Conservation (phyloP, 1,139 yeast species). For the Scheffersomyces segobiensis region DNA sequence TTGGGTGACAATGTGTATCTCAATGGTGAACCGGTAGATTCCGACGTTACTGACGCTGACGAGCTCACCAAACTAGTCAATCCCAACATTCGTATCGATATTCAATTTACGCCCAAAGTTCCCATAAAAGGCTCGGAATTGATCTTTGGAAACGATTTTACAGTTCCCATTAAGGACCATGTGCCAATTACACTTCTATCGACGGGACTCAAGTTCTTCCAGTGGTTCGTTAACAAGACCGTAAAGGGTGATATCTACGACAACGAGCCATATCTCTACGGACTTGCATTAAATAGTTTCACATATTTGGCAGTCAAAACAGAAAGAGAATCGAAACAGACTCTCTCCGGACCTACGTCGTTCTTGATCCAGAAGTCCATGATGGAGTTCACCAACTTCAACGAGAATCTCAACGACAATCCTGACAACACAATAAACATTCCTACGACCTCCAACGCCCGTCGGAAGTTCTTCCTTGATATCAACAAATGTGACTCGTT, state of each 20-base stretch:
- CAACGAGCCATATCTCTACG: conserved; percentile 64
- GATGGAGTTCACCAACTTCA: conserved; percentile 4
- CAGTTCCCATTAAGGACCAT: conserved; percentile 55
- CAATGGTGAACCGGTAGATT: conserved; percentile 22
- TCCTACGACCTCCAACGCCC: conserved; percentile 29
- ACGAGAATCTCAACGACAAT: conserved; percentile 26
- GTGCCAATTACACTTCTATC: conserved; percentile 52
- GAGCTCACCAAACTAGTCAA: conserved; percentile 7
- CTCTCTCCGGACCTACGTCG: background rate
- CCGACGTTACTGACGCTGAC: conserved; percentile 6
- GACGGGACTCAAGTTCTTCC: conserved; percentile 54
- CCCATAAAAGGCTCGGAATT: conserved; percentile 52
- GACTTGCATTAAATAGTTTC: conserved; percentile 60
- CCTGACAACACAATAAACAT: conserved; percentile 23
- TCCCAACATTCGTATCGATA: conserved; percentile 37
- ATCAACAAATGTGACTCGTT: conserved; percentile 32
- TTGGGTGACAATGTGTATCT: conserved; percentile 30
- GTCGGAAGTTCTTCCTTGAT: conserved; percentile 37
- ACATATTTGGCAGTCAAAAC: conserved; percentile 31
- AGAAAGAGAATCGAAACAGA: background rate
- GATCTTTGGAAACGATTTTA: conserved; percentile 71
- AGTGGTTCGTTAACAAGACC: conserved; percentile 63
- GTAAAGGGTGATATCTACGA: conserved; percentile 62
- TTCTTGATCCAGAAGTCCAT: background rate
- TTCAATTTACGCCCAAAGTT: conserved; percentile 40